These are phyloP conservation scores for Sugiyamaella neomexicana DNA, from an alignment of 1,139 yeast species.

Conservation along the genomic window DNA sequence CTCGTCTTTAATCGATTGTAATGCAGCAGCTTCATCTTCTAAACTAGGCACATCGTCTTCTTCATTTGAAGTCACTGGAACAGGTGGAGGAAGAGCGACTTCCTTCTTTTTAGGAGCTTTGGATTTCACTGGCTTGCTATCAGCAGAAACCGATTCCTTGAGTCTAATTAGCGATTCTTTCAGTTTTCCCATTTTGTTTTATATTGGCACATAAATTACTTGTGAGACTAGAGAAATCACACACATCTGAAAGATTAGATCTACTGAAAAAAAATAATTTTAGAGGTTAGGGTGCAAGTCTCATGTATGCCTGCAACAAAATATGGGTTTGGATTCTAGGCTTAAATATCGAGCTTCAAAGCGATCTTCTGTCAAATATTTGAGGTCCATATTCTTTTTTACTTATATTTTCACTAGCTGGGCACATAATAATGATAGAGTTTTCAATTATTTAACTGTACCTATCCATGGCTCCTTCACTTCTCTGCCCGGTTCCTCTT, in stretches of 20 bases:
- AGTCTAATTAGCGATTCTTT: conserved; percentile 20
- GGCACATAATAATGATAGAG: no score
- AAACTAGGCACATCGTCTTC: conserved; percentile 4
- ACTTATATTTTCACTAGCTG: no score
- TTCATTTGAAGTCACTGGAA: conserved; percentile 17
- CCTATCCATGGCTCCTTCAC: no score
- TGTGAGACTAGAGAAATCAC: not conserved
- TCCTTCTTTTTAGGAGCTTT: conserved; percentile 9
- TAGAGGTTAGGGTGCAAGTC: conserved; percentile 10
- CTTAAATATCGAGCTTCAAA: no score
- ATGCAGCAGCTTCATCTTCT: conserved; percentile 18
- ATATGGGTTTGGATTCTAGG: no score
- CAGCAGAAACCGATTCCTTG: conserved; percentile 15
- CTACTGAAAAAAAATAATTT: conserved; percentile 12
- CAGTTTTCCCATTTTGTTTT: conserved; percentile 24
- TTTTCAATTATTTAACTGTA: no score
- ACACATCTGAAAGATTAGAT: not conserved
- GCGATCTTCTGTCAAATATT: no score
- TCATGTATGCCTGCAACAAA: not conserved
- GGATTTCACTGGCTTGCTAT: conserved; percentile 12
- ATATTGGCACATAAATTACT: not conserved
- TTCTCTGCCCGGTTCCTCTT: not conserved
- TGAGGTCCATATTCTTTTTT: no score
- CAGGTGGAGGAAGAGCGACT: conserved; percentile 22
- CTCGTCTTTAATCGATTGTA: conserved; percentile 22